Evolutionary conservation across 768 basidiomycete genomes (phyloP), one percentile per base, ranked within the genome.

Genomic region (Artomyces pyxidatus): DNA sequence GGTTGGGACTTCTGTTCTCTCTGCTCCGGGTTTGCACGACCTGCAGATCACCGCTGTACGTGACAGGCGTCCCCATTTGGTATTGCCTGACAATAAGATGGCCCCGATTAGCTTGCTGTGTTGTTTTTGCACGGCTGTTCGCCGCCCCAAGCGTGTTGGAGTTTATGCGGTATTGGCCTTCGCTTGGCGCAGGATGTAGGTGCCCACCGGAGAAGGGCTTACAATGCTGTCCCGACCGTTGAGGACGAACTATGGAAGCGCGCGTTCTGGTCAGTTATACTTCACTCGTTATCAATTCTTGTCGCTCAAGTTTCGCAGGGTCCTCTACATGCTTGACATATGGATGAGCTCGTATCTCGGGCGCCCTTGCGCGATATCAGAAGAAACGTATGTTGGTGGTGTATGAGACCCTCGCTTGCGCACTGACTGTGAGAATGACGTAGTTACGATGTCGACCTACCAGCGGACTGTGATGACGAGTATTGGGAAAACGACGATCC

Each of bases 201-300:
- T 22, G 83, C 81, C 0, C 89, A 91, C 63, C 68, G 78, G 23
- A 67, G 71, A 42, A 66, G 61, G 48, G 63, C 69, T 6, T 65
- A 72, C 16, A 68, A 68, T 47, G 58, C 60, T 9, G 52, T 60
- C 6, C 72, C 72, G 16, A 76, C 68, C 9, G 65, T 71, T 5
- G 82, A 88, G 54, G 74, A 83, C 46, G 87, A 91, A 59, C 68
- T 85, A 21, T 85, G 83, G 77, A 86, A 86, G 60, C 74, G 82
- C n/a, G 80, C 75, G 10, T 82, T 82, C 58, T 83, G 80, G 79
- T 76, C 57, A 12, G 64, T 23, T 23, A 17, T n/a, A 28, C 23
- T 3, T 5, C 6, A n/a, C 26, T 37, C 21, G 39, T 16, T 3
- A n/a, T 6, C 1, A 16, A 21, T 12, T 2, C 28, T 29, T 14